Evolutionary conservation across 768 basidiomycete genomes (phyloP), one percentile per base, ranked within the genome.

Genomic region (Strobilomyces dryophilus): DNA sequence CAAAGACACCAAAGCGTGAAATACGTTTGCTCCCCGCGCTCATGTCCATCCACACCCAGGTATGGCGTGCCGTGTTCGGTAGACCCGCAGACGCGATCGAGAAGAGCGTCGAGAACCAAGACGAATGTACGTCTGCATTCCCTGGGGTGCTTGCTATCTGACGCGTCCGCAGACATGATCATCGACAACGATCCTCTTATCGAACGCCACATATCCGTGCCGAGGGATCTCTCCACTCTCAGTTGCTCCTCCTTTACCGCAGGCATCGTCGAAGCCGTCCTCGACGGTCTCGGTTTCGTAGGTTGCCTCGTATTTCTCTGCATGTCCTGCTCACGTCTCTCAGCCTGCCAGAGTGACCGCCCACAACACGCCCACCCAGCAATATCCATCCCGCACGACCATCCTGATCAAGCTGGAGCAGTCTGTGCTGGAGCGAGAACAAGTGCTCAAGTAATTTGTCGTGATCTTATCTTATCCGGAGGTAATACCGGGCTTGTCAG

Each of bases 241-340:
- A 95, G 89, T 62, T 98, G 94, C 65, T 97, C 93, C n/a, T 98
- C 97, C 3, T 89, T 95, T 66, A 92, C 93, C 0, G 97, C 97
- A 11, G 97, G 97, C 1, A 85, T 99, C 45, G 95, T 99, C 12
- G 97, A 99, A 72, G 97, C 95, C 11, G 92, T 95, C 15, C 76
- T 98, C 57, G 95, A 98, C 66, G 94, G 93, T 1, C 76, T 95
- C 24, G 91, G 92, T 53, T 93, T 98, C 61, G 95, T 97, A 66
- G 65, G 92, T 82, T n/a, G 5, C 50, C 9, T 35, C 27, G 18
- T 41, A 17, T 32, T 43, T 58, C 45, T 47, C 9, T 27, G 14
- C 40, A 27, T 52, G 14, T 29, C 39, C 57, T 8, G 45, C 60
- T 61, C 56, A 58, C 41, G 56, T 12, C 27, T 46, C 52, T 44